Evolutionary conservation across 2,329 filamentous ascomycete species (phyloP), one percentile per base, ranked within the genome.

Genomic region (Venturia pyrina): DNA sequence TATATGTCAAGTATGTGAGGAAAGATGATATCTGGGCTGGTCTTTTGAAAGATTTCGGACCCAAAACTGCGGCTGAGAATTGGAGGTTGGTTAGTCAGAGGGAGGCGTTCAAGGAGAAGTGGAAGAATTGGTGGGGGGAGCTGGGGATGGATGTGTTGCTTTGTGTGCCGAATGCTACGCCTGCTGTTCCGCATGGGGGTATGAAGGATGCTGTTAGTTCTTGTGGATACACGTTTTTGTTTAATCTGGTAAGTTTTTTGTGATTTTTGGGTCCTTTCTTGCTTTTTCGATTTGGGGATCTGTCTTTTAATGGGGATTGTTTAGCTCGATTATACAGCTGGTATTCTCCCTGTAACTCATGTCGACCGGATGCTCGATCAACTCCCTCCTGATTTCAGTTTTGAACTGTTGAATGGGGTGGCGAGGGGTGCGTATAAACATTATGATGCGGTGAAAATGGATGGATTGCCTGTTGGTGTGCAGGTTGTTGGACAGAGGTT

Each of bases 221-320:
- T 70, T 97, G 93, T 72, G 92, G 91, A 0, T 97, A 98, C 73
- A 97, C 93, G 0, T 96, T 97, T 74, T 77, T 96, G 66, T 98
- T 95, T 79, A 97, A 97, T 71, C 70, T 97, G 72, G 88, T 90
- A 78, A 76, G 85, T 78, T n/a, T n/a, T n/a, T n/a, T n/a, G n/a
- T n/a, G n/a, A n/a, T n/a, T n/a, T n/a, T n/a, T n/a, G n/a, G n/a
- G n/a, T n/a, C n/a, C n/a, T n/a, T n/a, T n/a, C n/a, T n/a, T n/a
- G n/a, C n/a, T n/a, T n/a, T n/a, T n/a, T n/a, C n/a, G n/a, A n/a
- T n/a, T n/a, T n/a, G n/a, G n/a, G n/a, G n/a, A 28, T 28, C 28
- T 28, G 28, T 28, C 28, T 28, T 2, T 28, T 28, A 28, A 28
- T 4, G 28, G 2, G 28, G 4, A 21, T 17, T 13, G 17, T 34